Base-by-base conservation (phyloP, 805 yeast species). In the Komagataella kurtzmanii region DNA sequence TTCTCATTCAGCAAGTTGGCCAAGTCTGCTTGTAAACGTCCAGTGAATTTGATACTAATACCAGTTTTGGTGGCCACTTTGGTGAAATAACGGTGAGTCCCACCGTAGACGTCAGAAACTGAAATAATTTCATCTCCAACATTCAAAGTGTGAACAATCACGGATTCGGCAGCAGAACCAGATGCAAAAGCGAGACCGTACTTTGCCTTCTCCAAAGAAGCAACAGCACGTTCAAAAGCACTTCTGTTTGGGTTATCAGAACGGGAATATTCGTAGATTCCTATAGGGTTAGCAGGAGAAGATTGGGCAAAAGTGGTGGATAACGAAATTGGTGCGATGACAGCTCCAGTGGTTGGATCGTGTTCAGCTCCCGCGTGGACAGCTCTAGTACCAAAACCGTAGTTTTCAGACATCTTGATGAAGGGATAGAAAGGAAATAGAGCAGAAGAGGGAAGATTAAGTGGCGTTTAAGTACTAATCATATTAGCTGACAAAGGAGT, bases 51-150 rank as follows among this genome's bases (percentile, higher is more conserved):
- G 47, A 84, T 76, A 52, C 71, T 74, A 53, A 85, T 84, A 53
- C 91, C 91, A 64, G 86, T 93, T 48, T 87, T 77, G 62, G 73
- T 72, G 54, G 91, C 95, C 49, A 87, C 95, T 65, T 84, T 77
- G 64, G 95, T 83, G 75, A 87, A 87, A 69, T 88, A 87, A 68
- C 96, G 76, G 72, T 87, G 93, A 53, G 95, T 87, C 60, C 96
- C 96, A 55, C 96, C 96, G 67, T 87, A 87, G 48, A 87, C 95
- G 61, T 87, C 96, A 59, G 86, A 89, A 61, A 86, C 81, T 48
- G 88, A 81, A 49, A 87, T 73, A 46, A 85, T 84, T 62, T 88
- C 93, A 46, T 86, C 73, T 49, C 83, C 84, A 56, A 78, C 76
- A 47, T 85, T 81, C 60, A 88, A 71, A 36, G 85, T 75, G 67